Evolutionary conservation across 306 rosid genomes (phyloP).

Genomic region (Casuarina equisetifolia): DNA sequence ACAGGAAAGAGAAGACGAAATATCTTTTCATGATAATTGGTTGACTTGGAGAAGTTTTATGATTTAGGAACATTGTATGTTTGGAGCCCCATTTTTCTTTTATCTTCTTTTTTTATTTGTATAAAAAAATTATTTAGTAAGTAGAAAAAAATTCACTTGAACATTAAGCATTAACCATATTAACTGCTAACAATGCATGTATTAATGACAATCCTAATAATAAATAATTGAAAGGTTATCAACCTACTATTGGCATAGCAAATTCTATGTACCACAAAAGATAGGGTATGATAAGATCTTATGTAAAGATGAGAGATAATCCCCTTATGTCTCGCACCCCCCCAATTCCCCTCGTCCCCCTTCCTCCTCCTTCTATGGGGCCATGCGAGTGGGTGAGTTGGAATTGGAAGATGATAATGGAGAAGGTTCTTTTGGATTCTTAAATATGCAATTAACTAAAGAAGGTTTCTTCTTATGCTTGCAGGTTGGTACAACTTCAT

Average conservation of each 20-base stretch:
- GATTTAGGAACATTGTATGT: neutral
- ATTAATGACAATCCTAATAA: too few species aligned
- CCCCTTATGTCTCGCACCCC: neutral
- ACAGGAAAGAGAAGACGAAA: neutral
- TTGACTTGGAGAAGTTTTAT: neutral
- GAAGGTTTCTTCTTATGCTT: slow-evolving; percentile 21
- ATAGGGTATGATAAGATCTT: neutral
- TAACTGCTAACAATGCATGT: too few species aligned
- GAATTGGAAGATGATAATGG: neutral
- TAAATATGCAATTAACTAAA: slow-evolving; percentile 2
- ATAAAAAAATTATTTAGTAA: neutral
- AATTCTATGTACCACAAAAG: neutral
- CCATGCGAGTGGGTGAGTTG: neutral
- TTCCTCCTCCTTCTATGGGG: neutral
- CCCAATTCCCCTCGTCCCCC: too few species aligned
- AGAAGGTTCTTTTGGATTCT: neutral
- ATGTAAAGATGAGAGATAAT: neutral
- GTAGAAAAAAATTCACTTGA: neutral
- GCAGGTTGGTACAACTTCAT: slow-evolving; percentile 95
- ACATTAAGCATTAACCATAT: neutral
- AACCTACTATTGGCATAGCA: neutral
- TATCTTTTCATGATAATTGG: neutral
- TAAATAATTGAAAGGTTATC: too few species aligned
- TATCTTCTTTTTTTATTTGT: neutral
- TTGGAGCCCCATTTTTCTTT: neutral